Evolutionary conservation across 352 stramenopile genomes (phyloP).

Genomic region (Globisporangium cystogenes): DNA sequence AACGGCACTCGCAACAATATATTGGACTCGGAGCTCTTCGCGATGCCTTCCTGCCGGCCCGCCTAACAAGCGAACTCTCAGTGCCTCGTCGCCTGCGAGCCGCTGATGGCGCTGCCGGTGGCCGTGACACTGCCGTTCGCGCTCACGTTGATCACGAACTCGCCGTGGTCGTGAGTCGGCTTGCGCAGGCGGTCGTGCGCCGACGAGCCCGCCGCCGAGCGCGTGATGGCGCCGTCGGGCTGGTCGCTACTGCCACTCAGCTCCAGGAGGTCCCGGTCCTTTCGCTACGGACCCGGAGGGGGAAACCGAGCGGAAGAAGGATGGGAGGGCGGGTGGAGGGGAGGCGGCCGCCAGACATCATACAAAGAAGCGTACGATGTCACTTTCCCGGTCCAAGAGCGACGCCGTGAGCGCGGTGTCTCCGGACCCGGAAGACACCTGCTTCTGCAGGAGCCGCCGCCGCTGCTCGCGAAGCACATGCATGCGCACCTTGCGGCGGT

Average conservation of each 20-base stretch:
- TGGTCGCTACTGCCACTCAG: slow-evolving; percentile 7
- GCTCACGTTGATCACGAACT: slow-evolving; percentile 21
- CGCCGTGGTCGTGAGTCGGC: slow-evolving; percentile 4
- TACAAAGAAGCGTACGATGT: slow-evolving; percentile 20
- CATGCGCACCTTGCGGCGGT: slow-evolving; percentile 20
- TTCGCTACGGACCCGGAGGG: slow-evolving; percentile 10
- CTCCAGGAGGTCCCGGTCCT: slow-evolving; percentile 18
- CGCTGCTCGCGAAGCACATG: slow-evolving; percentile 15
- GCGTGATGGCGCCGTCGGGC: not conserved
- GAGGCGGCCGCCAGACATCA: not conserved
- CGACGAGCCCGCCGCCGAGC: slow-evolving; percentile 4
- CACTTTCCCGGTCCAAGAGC: slow-evolving; percentile 12
- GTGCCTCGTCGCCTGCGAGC: not conserved
- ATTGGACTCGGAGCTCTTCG: too few relatives aligned
- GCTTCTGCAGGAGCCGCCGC: slow-evolving; percentile 14
- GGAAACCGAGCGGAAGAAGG: not conserved
- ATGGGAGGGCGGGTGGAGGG: not conserved
- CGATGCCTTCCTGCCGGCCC: too few relatives aligned
- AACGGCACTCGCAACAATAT: too few relatives aligned
- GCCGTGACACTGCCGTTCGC: slow-evolving; percentile 12
- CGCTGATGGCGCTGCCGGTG: slow-evolving; percentile 4
- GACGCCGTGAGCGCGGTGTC: slow-evolving; percentile 12
- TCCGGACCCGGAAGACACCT: slow-evolving; percentile 10
- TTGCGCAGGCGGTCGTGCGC: slow-evolving; percentile 12
- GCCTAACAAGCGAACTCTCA: too few relatives aligned